Evolutionary conservation across 495 filamentous ascomycete species (phyloP).

Genomic region (Xylaria venustula): DNA sequence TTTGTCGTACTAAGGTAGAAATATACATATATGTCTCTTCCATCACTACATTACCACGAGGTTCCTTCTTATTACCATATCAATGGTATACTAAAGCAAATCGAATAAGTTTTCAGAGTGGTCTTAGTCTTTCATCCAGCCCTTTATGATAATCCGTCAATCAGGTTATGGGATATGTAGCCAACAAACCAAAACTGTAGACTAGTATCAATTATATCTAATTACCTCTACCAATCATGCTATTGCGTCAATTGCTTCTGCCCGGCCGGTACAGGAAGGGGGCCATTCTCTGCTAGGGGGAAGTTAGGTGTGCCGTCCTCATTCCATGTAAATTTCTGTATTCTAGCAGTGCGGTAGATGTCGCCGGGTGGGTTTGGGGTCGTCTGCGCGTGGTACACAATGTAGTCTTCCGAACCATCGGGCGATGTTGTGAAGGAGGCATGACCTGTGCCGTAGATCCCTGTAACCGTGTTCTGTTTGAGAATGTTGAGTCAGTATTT

Average conservation of each 20-base stretch:
- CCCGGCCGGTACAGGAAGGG: conserved; percentile 25
- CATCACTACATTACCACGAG: too few species aligned
- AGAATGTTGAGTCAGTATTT: neutral
- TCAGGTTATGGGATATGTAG: too few species aligned
- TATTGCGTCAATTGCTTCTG: conserved; percentile 17
- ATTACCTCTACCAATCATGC: neutral
- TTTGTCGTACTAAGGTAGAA: too few species aligned
- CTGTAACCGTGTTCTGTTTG: conserved; percentile 32
- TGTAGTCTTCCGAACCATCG: conserved; percentile 46
- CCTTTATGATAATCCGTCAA: too few species aligned
- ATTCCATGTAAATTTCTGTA: conserved; percentile 30
- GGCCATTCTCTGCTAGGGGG: conserved; percentile 30
- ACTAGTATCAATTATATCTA: too few species aligned
- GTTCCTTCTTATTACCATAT: too few species aligned
- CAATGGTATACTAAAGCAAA: too few species aligned
- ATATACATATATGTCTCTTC: too few species aligned
- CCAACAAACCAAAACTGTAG: too few species aligned
- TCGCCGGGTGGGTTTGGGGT: conserved; percentile 26
- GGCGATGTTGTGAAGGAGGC: conserved; percentile 47
- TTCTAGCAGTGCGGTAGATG: conserved; percentile 24
- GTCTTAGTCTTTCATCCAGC: too few species aligned
- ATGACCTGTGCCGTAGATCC: conserved; percentile 49
- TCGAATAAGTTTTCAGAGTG: too few species aligned
- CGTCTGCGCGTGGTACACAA: conserved; percentile 48
- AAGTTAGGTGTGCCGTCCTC: conserved; percentile 29